These are phyloP conservation scores for Pleurotus ostreatus DNA, from an alignment of 768 basidiomycete species.

Conservation along the genomic window DNA sequence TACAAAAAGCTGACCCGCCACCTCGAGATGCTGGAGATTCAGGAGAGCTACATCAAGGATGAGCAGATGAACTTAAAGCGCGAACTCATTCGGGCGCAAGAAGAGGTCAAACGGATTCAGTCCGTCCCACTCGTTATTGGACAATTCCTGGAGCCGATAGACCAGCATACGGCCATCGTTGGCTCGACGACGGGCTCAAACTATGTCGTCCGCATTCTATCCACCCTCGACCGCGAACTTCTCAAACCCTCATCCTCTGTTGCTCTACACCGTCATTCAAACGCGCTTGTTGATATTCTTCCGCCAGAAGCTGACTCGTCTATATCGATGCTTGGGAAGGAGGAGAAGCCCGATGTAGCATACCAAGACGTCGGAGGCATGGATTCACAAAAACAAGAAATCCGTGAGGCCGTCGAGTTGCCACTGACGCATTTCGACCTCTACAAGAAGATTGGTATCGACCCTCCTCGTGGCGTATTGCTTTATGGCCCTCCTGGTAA, in stretches of 20 bases:
- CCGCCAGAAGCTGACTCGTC: slow-evolving; percentile 98
- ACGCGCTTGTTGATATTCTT: slow-evolving; percentile 95
- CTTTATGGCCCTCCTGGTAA: slow-evolving; percentile 95
- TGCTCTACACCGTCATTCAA: slow-evolving; percentile 98
- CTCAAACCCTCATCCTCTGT: slow-evolving; percentile 97
- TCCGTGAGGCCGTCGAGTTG: slow-evolving; percentile 95
- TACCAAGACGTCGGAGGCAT: slow-evolving; percentile 97
- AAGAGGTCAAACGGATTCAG: slow-evolving; percentile 99
- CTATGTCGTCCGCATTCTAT: slow-evolving; percentile 96
- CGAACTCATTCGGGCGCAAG: slow-evolving; percentile 96
- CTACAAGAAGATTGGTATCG: slow-evolving; percentile 99
- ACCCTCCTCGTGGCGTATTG: slow-evolving; percentile 95
- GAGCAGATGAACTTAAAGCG: slow-evolving; percentile 97
- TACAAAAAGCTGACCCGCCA: slow-evolving; percentile 96
- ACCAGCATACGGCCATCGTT: slow-evolving; percentile 95
- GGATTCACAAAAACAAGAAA: slow-evolving; percentile 98
- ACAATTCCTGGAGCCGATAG: slow-evolving; percentile 98
- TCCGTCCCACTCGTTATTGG: slow-evolving; percentile 98
- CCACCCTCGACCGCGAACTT: slow-evolving; percentile 93
- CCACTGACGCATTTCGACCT: slow-evolving; percentile 96
- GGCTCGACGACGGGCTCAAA: slow-evolving; percentile 97
- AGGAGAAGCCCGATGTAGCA: slow-evolving; percentile 92
- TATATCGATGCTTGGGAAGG: slow-evolving; percentile 89
- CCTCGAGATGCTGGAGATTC: slow-evolving; percentile 90
- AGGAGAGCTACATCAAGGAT: slow-evolving; percentile 97